Conservation (phyloP, 2,329 filamentous ascomycete species). For the Nemania abortiva region DNA sequence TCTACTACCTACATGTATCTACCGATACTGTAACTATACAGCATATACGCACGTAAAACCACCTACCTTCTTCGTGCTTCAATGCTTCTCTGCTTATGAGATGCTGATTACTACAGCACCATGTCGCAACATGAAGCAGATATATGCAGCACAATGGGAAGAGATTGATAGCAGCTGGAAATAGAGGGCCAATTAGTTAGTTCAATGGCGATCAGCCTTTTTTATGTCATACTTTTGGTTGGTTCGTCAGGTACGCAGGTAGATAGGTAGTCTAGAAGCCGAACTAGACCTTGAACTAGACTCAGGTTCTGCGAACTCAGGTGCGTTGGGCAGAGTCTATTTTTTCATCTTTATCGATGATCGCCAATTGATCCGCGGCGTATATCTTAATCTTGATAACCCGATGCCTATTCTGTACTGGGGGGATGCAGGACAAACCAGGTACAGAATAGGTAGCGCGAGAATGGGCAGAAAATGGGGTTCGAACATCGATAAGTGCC, state of each 20-base stretch:
- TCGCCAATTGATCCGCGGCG: background rate
- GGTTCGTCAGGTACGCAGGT: conserved; percentile 2
- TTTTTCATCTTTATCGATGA: background rate
- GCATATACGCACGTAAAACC: background rate
- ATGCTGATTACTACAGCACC: conserved; percentile 20
- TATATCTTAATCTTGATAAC: background rate
- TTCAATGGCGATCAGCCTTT: background rate
- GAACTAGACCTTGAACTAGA: no score
- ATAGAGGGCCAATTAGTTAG: background rate
- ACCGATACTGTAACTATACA: background rate
- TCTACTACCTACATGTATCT: background rate
- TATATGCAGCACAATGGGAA: background rate
- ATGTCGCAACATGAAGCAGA: background rate
- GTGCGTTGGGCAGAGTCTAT: background rate
- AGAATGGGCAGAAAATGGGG: conserved; percentile 17
- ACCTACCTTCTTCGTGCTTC: background rate
- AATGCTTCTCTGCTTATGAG: conserved; percentile 3
- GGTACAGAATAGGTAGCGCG: conserved; percentile 15
- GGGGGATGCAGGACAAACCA: background rate
- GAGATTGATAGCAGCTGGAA: background rate
- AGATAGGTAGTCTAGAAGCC: no score
- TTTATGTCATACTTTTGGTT: background rate
- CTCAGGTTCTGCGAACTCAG: background rate
- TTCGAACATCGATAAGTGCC: conserved; percentile 10
- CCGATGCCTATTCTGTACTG: background rate